phyloP scores from a whole-genome alignment of 208 protist genomes.

The Trypanosoma congolense region DNA sequence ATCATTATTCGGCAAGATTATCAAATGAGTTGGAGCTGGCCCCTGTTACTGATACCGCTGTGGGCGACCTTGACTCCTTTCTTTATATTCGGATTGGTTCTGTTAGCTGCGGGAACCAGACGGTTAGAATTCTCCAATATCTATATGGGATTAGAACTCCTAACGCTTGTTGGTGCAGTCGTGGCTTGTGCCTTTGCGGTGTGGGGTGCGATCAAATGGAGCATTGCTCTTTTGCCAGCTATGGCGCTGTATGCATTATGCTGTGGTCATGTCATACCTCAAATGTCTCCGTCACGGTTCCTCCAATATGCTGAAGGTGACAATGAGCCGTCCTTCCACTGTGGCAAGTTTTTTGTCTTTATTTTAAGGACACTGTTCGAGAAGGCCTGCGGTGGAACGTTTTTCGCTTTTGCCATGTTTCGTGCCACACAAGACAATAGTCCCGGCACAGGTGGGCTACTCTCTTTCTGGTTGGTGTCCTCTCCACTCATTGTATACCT shows the following conservation, averaged over 20 bases:
- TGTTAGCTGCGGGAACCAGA: slow-evolving; percentile 19
- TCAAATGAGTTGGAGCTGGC: slow-evolving; percentile 17
- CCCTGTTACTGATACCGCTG: slow-evolving; percentile 25
- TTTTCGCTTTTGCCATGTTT: slow-evolving; percentile 29
- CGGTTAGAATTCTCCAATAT: slow-evolving; percentile 14
- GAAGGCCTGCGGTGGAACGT: slow-evolving; percentile 32
- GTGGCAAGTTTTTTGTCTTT: slow-evolving; percentile 12
- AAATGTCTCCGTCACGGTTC: slow-evolving; percentile 27
- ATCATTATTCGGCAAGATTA: slow-evolving; percentile 18
- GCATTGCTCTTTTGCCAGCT: slow-evolving; percentile 30
- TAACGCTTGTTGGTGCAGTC: slow-evolving; percentile 14
- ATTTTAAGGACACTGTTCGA: slow-evolving; percentile 25
- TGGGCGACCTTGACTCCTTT: slow-evolving; percentile 30
- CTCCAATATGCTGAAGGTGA: neutral
- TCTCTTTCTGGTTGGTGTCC: slow-evolving; percentile 58
- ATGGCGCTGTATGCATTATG: slow-evolving; percentile 29
- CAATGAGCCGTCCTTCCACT: neutral
- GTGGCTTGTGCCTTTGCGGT: slow-evolving; percentile 37
- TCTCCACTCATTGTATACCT: slow-evolving; percentile 42
- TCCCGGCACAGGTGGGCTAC: neutral
- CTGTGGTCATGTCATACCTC: slow-evolving; percentile 20
- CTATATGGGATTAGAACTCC: slow-evolving; percentile 19
- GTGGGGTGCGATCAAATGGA: slow-evolving; percentile 13
- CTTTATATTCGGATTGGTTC: slow-evolving; percentile 18
- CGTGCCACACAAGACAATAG: slow-evolving; percentile 20